These are phyloP conservation scores for Chlorencoelia australis DNA, from an alignment of 2,329 filamentous ascomycete species.

Conservation along the genomic window DNA sequence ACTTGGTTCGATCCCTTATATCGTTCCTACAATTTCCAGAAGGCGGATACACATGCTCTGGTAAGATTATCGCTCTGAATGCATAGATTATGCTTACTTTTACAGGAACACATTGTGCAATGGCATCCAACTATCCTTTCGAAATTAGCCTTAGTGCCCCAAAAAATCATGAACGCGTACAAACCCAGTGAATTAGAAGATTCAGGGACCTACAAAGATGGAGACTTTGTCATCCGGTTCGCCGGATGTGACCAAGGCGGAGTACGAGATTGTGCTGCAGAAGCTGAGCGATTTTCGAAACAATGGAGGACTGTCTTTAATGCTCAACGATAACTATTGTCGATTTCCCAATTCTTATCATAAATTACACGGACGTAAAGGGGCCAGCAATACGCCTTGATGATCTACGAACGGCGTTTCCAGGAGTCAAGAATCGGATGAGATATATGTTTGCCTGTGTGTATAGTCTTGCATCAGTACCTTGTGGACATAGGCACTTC, in stretches of 20 bases:
- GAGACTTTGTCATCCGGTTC: constrained; percentile 77
- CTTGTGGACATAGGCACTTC: constrained; percentile 15
- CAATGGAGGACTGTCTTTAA: constrained; percentile 27
- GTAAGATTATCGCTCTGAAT: constrained; percentile 38
- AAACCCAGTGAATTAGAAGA: constrained; percentile 32
- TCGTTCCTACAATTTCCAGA: constrained; percentile 90
- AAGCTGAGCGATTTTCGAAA: constrained; percentile 39
- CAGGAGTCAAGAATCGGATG: constrained; percentile 14
- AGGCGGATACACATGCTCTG: constrained; percentile 83
- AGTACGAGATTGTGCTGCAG: constrained; percentile 57
- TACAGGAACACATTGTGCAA: constrained; percentile 75
- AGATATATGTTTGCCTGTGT: constrained; percentile 18
- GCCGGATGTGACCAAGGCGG: constrained; percentile 54
- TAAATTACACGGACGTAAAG: constrained; percentile 11
- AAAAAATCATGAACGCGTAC: constrained; percentile 75
- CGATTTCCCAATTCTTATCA: constrained; percentile 4
- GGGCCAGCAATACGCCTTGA: constrained; percentile 12
- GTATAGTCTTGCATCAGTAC: constrained; percentile 18
- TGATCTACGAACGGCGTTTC: constrained; percentile 24
- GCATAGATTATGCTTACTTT: constrained; percentile 4
- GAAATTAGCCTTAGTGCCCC: constrained; percentile 81
- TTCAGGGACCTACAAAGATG: constrained; percentile 63
- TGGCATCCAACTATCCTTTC: constrained; percentile 96
- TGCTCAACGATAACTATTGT: constrained; percentile 18
- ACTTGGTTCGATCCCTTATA: constrained; percentile 96